phyloP scores from a whole-genome alignment of 805 yeast species.

The Ogataea methylovora region DNA sequence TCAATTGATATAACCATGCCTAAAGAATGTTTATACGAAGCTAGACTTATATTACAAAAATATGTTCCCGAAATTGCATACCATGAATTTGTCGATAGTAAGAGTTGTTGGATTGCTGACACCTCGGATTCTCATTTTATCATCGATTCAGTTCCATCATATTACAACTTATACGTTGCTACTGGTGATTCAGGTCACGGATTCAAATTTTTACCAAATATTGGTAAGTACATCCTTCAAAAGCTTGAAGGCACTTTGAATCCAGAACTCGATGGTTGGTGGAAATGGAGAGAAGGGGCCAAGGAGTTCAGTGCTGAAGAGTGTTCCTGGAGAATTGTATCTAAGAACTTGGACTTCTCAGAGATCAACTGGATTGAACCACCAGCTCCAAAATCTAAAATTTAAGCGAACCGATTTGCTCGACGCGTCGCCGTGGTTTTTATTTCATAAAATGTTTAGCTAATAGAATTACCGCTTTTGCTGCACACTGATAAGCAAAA shows the following conservation, averaged over 20 bases:
- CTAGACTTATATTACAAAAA: conserved; percentile 23
- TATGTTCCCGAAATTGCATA: conserved; percentile 33
- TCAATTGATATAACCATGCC: conserved; percentile 32
- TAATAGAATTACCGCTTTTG: too few relatives aligned
- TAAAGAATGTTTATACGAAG: conserved; percentile 18
- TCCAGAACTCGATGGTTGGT: conserved; percentile 14
- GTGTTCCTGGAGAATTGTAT: conserved; percentile 16
- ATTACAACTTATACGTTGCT: conserved; percentile 28
- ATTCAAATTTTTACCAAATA: conserved; percentile 37
- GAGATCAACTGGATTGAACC: background rate
- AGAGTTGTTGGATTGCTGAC: conserved; percentile 34
- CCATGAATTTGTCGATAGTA: conserved; percentile 26
- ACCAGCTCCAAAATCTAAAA: background rate
- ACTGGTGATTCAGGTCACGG: conserved; percentile 45
- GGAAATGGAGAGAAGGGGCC: conserved; percentile 25
- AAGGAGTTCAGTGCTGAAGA: conserved; percentile 12
- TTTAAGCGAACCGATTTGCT: too few relatives aligned
- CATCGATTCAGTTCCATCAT: conserved; percentile 30
- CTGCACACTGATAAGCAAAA: too few relatives aligned
- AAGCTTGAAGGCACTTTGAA: conserved; percentile 23
- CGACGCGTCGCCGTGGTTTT: too few relatives aligned
- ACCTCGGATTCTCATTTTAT: conserved; percentile 33
- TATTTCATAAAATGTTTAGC: too few relatives aligned
- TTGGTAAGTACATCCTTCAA: conserved; percentile 34
- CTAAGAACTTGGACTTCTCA: background rate